Percentiles rank a stretch among this genome's conserved stretches.
phyloP scores from a whole-genome alignment of 2,329 filamentous ascomycete genomes.

The Ceratocystis colombiana region DNA sequence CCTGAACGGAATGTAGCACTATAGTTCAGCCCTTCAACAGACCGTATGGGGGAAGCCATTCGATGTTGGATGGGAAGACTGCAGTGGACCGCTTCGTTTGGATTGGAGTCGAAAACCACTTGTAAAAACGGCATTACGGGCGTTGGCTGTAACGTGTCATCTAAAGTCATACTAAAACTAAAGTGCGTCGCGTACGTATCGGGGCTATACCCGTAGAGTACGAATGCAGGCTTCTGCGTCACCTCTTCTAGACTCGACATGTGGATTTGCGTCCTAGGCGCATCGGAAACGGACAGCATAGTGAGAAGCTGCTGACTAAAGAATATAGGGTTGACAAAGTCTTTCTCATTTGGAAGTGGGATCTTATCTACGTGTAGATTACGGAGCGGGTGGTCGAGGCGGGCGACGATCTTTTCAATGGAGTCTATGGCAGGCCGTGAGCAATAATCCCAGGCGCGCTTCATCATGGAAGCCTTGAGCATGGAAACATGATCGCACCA shows the following conservation, averaged over 20 bases:
- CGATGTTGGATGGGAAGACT: neutral
- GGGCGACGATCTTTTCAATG: constrained; percentile 1
- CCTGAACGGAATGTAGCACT: neutral
- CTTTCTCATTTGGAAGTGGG: neutral
- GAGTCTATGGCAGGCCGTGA: neutral
- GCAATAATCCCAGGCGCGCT: constrained; percentile 11
- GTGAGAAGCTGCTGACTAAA: neutral
- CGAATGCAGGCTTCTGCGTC: constrained; percentile 4
- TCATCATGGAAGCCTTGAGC: neutral
- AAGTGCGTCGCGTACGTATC: neutral
- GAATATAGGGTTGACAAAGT: neutral
- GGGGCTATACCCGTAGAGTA: constrained; percentile 10
- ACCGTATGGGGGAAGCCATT: neutral
- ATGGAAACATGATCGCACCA: neutral
- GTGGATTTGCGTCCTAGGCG: neutral
- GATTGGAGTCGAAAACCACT: constrained; percentile 19
- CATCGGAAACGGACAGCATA: constrained; percentile 11
- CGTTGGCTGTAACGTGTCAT: neutral
- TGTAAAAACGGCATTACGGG: constrained; percentile 16
- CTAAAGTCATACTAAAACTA: neutral
- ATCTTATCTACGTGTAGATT: neutral
- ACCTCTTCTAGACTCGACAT: neutral
- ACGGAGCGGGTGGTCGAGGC: constrained; percentile 8
- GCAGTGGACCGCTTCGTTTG: neutral
- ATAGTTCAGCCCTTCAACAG: constrained; percentile 8